Evolutionary conservation across 805 yeast species (phyloP), one percentile per base, ranked within the genome.

Genomic region (Kodamaea neixiangensis): DNA sequence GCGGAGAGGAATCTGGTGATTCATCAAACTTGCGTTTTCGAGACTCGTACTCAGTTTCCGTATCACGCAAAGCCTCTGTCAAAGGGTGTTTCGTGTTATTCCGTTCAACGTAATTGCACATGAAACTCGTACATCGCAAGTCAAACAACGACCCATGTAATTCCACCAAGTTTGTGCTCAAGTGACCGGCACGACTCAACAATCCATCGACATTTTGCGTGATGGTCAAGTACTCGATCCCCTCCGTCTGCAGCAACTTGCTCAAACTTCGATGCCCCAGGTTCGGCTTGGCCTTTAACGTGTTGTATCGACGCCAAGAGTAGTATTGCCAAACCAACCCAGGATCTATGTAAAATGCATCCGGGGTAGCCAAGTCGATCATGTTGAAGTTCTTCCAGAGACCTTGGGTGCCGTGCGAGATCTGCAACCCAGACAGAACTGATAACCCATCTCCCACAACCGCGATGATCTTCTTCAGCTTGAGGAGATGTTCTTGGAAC

Each of bases 241-340:
- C 35, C 11, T 21, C 33, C 17, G 73, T 53, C 39, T 73, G 63
- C 5, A 90, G 79, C 34, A 91, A 72, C 62, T 77, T 76, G 0
- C 93, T 85, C 44, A 90, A 67, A 2, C 91, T 86, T 46, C 61
- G 63, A 63, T 90, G 97, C 0, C 93, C 96, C 7, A 61, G 65
- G 60, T 90, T 90, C 0, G 97, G 97, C 45, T 61, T 66, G 0
- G 93, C 89, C 42, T 67, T 67, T 47, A 88, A 69, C 0, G 96
- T 92, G 45, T 73, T 73, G 44, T 69, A 76, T 42, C 97, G 64
- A 54, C 96, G 69, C 65, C 82, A 81, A 3, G 89, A 76, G 66
- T 91, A 90, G 60, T 87, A 90, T 62, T 88, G 93, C 97, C 97
- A 90, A 6, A 91, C 97, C 7, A 89, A 72, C 0, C 89, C 88